Evolutionary conservation across 352 stramenopile species (phyloP), one percentile per base, ranked within the genome.

Genomic region (Phytopythium vexans): DNA sequence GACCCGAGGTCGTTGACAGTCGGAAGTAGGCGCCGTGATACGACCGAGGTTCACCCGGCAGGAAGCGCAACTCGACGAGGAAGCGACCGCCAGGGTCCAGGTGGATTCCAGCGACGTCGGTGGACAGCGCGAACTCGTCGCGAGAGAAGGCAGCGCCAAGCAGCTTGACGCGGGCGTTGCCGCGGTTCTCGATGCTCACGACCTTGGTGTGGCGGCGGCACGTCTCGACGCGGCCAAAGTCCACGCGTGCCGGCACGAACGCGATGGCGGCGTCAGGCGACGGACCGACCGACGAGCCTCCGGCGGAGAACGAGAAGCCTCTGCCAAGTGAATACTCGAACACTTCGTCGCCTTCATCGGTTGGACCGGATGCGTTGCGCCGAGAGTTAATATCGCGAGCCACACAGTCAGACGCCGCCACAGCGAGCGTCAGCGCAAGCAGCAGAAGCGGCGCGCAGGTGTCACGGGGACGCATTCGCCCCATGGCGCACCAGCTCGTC

Each of bases 61-160:
- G 54, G 48, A 78, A 72, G 6, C 74, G 48, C 35, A 85, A 56
- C 27, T 72, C 49, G 14, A 88, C 15, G 12, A 66, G 60, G 27
- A 82, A 54, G 36, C 54, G 58, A 32, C 73, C 56, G 0, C 60
- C 58, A 1, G 72, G 73, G 27, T 70, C 64, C 36, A 86, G 46
- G 42, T 66, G 50, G 11, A 72, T 67, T 10, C 63, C 60, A 7
- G 60, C 60, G 8, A 82, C 56, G 27, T 82, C 64, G 1, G 57
- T 68, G 1, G 59, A 54, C 12, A 88, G 42, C 14, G 66, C 64
- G 21, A 85, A 80, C 1, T 66, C 56, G 21, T 67, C 63, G 27
- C 74, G 72, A 8, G 75, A 71, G 35, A 86, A 79, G 34, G 72
- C 69, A 5, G 71, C 63, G 9, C 54, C 55, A 33, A 81, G 61